Conservation (phyloP, 768 basidiomycete species). For the Lentinus tigrinus region DNA sequence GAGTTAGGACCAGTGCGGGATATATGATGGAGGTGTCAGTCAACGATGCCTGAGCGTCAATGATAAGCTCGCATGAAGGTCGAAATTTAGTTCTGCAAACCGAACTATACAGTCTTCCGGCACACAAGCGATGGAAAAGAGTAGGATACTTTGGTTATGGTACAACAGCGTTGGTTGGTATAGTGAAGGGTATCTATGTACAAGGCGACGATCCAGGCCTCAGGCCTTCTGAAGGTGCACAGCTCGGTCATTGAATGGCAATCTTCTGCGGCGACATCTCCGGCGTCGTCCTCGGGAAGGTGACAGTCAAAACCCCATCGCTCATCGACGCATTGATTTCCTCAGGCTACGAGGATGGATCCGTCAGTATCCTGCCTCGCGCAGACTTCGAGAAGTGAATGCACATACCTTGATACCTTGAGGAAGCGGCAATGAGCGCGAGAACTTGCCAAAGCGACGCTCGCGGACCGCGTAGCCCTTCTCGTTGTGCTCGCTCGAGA, state of each 20-base stretch:
- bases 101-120: no score
- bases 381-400: neutral
- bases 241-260: neutral
- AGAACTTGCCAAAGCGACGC: conserved; percentile 30
- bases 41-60: no score
- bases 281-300: conserved; percentile 27
- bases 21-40: no score
- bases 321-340: conserved; percentile 30
- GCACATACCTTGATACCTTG: conserved; percentile 18
- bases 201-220: no score
- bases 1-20: no score
- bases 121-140: no score
- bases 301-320: conserved; percentile 30
- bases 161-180: no score
- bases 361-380: neutral
- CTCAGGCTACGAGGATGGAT: conserved; percentile 17
- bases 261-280: conserved; percentile 25
- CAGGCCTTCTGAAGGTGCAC: no score
- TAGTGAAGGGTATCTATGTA: no score
- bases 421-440: conserved; percentile 23
- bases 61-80: no score
- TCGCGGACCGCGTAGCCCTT: conserved; percentile 35
- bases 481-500: conserved; percentile 34
- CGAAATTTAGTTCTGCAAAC: no score
- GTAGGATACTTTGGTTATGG: no score